Percentiles rank a stretch among this genome's conserved stretches.
phyloP scores from a whole-genome alignment of 768 basidiomycete genomes.

The Amanita jacksonii region DNA sequence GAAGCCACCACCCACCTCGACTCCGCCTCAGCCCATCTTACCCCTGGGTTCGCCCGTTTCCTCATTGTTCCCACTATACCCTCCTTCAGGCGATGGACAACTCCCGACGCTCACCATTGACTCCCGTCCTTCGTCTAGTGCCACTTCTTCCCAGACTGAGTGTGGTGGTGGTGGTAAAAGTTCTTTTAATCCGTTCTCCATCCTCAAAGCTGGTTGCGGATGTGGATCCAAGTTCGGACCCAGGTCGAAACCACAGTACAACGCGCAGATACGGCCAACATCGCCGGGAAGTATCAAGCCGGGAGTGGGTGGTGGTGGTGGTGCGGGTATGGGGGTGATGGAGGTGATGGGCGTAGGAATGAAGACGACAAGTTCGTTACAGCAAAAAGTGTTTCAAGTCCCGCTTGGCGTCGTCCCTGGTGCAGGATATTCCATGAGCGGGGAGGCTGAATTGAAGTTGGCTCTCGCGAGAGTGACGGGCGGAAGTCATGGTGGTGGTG shows the following conservation, averaged over 20 bases:
- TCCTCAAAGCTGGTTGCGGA: background rate
- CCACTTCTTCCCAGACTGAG: background rate
- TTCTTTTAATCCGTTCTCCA: background rate
- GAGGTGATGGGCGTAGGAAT: background rate
- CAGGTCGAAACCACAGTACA: background rate
- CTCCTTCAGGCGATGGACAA: background rate
- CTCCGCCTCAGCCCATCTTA: no score
- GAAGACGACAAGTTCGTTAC: background rate
- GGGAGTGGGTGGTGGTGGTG: no score
- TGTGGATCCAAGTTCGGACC: background rate
- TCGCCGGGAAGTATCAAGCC: background rate
- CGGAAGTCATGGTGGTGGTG: conserved; percentile 11
- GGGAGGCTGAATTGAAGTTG: conserved; percentile 52
- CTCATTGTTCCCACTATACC: background rate
- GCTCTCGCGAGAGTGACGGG: conserved; percentile 28
- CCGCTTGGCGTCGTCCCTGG: conserved; percentile 11
- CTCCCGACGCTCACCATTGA: background rate
- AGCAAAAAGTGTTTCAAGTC: conserved; percentile 1
- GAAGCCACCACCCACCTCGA: no score
- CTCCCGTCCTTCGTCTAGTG: conserved; percentile 1
- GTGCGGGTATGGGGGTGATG: background rate
- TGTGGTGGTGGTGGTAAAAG: background rate
- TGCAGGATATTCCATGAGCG: conserved; percentile 46
- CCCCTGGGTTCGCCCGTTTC: conserved; percentile 4
- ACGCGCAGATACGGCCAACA: background rate